phyloP scores from a whole-genome alignment of 371 early-diverging fungal species.

The Capillidium rhysosporum region DNA sequence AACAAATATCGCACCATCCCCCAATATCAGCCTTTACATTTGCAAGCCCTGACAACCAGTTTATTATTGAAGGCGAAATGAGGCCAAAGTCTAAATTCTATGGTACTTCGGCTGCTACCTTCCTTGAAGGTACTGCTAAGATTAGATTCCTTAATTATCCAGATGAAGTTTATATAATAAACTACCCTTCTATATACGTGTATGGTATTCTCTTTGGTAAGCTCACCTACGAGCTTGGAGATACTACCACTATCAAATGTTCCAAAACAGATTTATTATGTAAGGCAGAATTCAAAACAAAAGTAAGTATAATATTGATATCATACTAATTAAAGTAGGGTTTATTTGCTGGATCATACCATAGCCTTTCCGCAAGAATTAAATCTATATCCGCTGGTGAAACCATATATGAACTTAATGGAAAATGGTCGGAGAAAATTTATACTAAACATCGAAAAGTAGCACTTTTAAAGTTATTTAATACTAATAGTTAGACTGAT shows the following conservation, averaged over 20 bases:
- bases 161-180: constrained; percentile 55
- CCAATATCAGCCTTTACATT: constrained; percentile 79
- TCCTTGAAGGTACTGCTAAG: constrained; percentile 60
- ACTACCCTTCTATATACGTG: constrained; percentile 85
- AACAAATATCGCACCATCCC: constrained; percentile 96
- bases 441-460: constrained; percentile 13
- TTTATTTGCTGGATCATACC: constrained; percentile 61
- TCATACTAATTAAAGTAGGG: constrained; percentile 28
- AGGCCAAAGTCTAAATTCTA: constrained; percentile 74
- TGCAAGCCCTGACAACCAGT: constrained; percentile 50
- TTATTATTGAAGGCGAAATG: constrained; percentile 64
- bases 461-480: constrained; percentile 2
- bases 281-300: constrained; percentile 77
- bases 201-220: constrained; percentile 83
- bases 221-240: constrained; percentile 86
- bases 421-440: constrained; percentile 74
- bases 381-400: constrained; percentile 55
- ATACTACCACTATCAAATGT: constrained; percentile 49
- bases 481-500: constrained; percentile 14
- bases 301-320: constrained; percentile 30
- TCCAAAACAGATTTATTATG: constrained; percentile 47
- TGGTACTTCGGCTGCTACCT: constrained; percentile 80
- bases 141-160: constrained; percentile 36
- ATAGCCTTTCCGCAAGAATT: constrained; percentile 67
- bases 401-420: constrained; percentile 53